Evolutionary conservation across 169 alveolate genomes (phyloP), one percentile per base, ranked within the genome.

Genomic region (Amoebophrya sp.): DNA sequence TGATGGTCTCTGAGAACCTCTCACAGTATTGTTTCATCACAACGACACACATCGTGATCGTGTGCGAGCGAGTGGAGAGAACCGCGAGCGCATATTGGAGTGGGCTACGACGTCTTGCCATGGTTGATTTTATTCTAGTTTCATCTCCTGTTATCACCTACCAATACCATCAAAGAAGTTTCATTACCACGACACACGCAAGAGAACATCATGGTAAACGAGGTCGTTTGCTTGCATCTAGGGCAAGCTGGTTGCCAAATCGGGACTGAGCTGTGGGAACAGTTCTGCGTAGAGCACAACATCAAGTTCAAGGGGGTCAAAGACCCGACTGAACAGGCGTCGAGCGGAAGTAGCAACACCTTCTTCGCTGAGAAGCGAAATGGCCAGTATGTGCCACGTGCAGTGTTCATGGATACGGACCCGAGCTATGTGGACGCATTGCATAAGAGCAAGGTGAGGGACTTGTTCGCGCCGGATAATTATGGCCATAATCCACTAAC

Each of bases 191-290:
- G n/a, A n/a, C n/a, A n/a, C n/a, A n/a, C n/a, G n/a, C n/a, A n/a
- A n/a, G n/a, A n/a, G n/a, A n/a, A n/a, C n/a, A n/a, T n/a, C 65
- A 65, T 65, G 83, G 83, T 65, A 6, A 65, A 65, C 83, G 97
- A 96, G 92, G 96, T 96, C 36, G 94, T 96, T 54, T 95, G 96
- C 89, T 93, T 95, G 90, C 97, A 96, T 93, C 93, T 95, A 39
- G 96, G 97, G 77, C 96, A 96, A 94, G 96, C 95, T 0, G 97
- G 97, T 92, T 95, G 95, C 93, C 95, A 95, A 93, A 95, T 95
- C 40, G 97, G 97, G 78, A 94, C 95, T 90, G 96, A 96, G 94
- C 95, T 96, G 91, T 96, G 97, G 97, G 96, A 95, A 92, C 94
- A 95, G 47, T 95, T 95, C 95, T 95, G 96, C 92, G 93, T 94